Conservation (phyloP, 176 grass and related monocot genomes). For the Eleusine coracana region DNA sequence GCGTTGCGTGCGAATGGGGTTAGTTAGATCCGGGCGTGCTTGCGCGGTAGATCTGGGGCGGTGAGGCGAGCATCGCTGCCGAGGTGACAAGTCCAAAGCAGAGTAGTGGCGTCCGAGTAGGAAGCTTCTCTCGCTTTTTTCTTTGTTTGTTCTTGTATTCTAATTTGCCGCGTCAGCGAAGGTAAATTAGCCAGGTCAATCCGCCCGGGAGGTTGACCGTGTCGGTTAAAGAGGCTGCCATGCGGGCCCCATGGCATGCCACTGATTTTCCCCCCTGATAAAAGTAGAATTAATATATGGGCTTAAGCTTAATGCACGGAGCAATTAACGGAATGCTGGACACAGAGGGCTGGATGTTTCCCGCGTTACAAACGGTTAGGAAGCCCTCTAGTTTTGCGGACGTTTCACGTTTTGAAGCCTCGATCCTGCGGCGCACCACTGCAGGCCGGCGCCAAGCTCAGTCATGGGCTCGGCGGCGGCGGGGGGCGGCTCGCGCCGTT, state of each 20-base stretch:
- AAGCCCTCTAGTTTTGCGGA: background rate
- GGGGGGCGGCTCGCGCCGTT: background rate
- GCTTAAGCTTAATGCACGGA: background rate
- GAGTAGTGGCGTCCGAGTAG: too few species aligned
- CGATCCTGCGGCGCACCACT: background rate
- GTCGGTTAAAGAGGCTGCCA: constrained; percentile 9
- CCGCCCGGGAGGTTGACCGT: background rate
- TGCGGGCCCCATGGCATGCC: background rate
- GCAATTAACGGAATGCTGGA: constrained; percentile 2
- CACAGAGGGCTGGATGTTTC: background rate
- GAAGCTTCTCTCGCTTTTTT: constrained; percentile 7
- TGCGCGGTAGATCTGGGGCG: constrained; percentile 47
- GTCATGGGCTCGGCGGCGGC: background rate
- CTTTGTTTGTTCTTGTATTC: too few species aligned
- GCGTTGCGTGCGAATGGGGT: background rate
- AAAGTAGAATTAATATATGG: background rate
- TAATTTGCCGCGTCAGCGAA: background rate
- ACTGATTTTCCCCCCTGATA: background rate
- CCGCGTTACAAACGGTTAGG: background rate
- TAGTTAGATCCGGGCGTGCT: constrained; percentile 33
- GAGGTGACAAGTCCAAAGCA: constrained; percentile 35
- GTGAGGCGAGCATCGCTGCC: too few species aligned
- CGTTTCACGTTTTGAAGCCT: background rate
- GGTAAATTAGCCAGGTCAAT: background rate
- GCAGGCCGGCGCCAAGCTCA: background rate